phyloP scores from a whole-genome alignment of 495 filamentous ascomycete genomes.

The Penicillium pancosmium region DNA sequence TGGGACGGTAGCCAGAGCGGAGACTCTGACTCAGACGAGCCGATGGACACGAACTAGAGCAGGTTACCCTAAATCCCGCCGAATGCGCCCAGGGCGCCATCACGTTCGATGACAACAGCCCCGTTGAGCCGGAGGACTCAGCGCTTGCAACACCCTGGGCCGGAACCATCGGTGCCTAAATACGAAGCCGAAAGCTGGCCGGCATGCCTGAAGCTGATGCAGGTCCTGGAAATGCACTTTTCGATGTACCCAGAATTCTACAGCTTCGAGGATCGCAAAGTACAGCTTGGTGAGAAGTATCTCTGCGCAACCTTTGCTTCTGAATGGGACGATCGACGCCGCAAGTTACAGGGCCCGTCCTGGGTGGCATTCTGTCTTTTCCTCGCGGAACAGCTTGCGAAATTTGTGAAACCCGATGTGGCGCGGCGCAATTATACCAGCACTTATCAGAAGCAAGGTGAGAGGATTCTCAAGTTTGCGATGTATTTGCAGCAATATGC shows the following conservation, averaged over 20 bases:
- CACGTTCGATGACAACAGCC: neutral
- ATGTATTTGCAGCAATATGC: slow-evolving; percentile 17
- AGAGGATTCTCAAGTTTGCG: slow-evolving; percentile 20
- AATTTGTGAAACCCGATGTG: neutral
- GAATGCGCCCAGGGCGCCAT: neutral
- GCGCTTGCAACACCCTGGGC: neutral
- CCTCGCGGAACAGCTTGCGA: slow-evolving; percentile 1
- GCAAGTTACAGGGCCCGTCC: neutral
- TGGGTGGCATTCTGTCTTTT: slow-evolving; percentile 13
- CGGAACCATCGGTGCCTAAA: neutral
- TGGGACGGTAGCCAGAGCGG: neutral
- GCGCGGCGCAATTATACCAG: neutral
- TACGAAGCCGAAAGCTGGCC: neutral
- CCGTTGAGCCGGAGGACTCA: neutral
- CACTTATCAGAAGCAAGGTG: neutral
- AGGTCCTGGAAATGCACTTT: neutral
- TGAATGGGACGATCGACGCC: neutral
- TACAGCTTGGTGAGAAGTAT: neutral
- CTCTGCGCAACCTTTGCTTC: neutral
- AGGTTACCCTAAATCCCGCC: neutral
- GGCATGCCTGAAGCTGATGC: neutral
- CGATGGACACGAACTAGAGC: neutral
- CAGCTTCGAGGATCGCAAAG: neutral
- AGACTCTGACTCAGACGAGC: neutral
- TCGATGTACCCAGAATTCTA: neutral